Base-by-base conservation (phyloP, 257 asterid species). In the Anisodus tanguticus region DNA sequence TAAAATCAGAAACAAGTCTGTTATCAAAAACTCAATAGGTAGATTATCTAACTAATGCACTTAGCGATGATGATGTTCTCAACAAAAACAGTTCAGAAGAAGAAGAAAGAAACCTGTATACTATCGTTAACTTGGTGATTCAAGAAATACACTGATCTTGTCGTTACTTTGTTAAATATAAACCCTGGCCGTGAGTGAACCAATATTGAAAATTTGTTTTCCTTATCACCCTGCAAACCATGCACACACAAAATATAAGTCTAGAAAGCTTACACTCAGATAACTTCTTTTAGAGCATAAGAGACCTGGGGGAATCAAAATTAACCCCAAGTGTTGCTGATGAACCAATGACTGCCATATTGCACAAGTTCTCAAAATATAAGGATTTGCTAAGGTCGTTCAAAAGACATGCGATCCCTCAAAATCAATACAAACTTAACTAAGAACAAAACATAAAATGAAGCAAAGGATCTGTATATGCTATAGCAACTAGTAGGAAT, bases 101-200 rank as follows among this genome's bases (percentile, higher is more conserved):
- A 82, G 85, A 79, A 82, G 84, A 86, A 87, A 47, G 71, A 85
- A 84, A 96, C 99, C 99, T 96, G 99, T 85, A 93, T 82, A 88
- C 98, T 96, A 85, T 91, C 87, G 84, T 94, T 96, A 76, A 96
- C 85, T 90, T 96, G 99, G 83, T 97, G 99, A 83, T 90, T 81
- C 87, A 92, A 82, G 88, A 96, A 96, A 85, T 91, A 93, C 11
- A 16, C 41, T 39, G 98, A 96, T 95, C 94, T 92, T 37, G 99
- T 96, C 9, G 94, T 96, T 82, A 88, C 93, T 81, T 85, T 85
- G 88, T 86, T 96, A 57, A 96, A 83, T 89, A 95, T 85, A 88
- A 96, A 96, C 78, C 99, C 97, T 84, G 99, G 99, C 85, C 99
- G 91, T 60, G 99, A 91, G 84, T 96, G 99, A 87, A 95, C 98